Base-by-base conservation (phyloP, 2,329 filamentous ascomycete species). In the Ceratocystis cubensis region DNA sequence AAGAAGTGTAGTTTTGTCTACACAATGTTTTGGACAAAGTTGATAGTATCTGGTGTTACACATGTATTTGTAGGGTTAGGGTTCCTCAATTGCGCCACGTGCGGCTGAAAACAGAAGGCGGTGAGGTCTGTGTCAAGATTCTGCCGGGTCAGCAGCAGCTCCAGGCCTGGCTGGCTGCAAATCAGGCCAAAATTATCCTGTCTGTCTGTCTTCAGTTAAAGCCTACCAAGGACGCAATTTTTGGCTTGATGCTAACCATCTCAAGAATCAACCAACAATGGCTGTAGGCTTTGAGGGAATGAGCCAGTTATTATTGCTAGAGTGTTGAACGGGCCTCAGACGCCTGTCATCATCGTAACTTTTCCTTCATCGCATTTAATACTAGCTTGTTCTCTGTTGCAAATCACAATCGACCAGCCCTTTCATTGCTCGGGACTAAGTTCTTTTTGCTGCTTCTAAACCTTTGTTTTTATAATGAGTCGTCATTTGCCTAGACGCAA, bases 361-460 rank as follows among this genome's bases (percentile, higher is more conserved):
- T 59, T 57, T 59, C 30, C 22, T n/a, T 37, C 30, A 37, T n/a
- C 50, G 15, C 13, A 56, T 56, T n/a, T 59, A 28, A 33, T 37
- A 20, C 30, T 37, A 22, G 56, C 28, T 30, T 59, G 56, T 30
- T 37, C 56, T 37, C 28, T 37, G 30, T 33, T 37, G 20, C 17
- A 28, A 1, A 20, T 13, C n/a, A 13, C 37, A 13, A 41, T 15
- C 3, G 13, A 15, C 13, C 13, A 13, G 37, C 37, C 37, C 10
- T 53, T 53, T 53, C 8, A 53, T 22, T 53, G 22, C n/a, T 10
- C 28, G 5, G 73, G 74, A 53, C 76, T 73, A 3, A 83, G 73
- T 67, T 78, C 79, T 64, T 78, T 76, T 71, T 79, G 81, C 6
- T 73, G 13, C 15, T 57, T 33, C 33, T 30, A n/a, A 62, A 5